Evolutionary conservation across 495 filamentous ascomycete genomes (phyloP).

Genomic region (Cercophora scortea): DNA sequence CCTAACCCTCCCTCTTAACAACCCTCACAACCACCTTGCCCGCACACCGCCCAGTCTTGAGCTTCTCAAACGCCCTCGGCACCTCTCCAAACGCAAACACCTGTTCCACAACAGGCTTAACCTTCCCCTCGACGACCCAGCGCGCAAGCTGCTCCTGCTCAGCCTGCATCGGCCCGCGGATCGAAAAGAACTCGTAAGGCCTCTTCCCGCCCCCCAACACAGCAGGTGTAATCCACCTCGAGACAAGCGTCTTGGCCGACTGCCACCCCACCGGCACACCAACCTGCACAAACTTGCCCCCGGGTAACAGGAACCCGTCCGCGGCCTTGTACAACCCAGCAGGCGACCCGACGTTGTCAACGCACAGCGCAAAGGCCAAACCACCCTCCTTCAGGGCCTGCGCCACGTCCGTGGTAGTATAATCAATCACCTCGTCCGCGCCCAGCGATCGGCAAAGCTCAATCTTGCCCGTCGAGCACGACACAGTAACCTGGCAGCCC

Average conservation of each 20-base stretch:
- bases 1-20: conserved; percentile 1
- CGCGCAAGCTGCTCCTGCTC: conserved; percentile 26
- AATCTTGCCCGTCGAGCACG: conserved; percentile 52
- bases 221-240: conserved; percentile 37
- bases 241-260: conserved; percentile 12
- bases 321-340: conserved; percentile 46
- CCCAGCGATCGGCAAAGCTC: conserved; percentile 51
- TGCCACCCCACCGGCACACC: conserved; percentile 24
- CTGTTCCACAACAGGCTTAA: conserved; percentile 50
- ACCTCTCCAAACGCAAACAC: conserved; percentile 48
- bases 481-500: conserved; percentile 55
- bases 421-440: conserved; percentile 64
- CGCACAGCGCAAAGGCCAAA: conserved; percentile 43
- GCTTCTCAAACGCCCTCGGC: conserved; percentile 46
- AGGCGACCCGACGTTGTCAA: conserved; percentile 55
- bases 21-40: conserved; percentile 63
- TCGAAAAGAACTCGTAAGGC: conserved; percentile 37
- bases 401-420: conserved; percentile 45
- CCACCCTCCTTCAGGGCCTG: conserved; percentile 41
- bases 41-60: conserved; percentile 47
- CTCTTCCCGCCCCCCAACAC: conserved; percentile 60
- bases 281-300: conserved; percentile 51
- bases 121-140: conserved; percentile 47
- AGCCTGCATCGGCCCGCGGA: conserved; percentile 25
- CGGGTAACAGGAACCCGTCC: conserved; percentile 47